These are phyloP conservation scores for Sonneratia alba DNA, from an alignment of 345 rosid genomes.

Conservation along the genomic window DNA sequence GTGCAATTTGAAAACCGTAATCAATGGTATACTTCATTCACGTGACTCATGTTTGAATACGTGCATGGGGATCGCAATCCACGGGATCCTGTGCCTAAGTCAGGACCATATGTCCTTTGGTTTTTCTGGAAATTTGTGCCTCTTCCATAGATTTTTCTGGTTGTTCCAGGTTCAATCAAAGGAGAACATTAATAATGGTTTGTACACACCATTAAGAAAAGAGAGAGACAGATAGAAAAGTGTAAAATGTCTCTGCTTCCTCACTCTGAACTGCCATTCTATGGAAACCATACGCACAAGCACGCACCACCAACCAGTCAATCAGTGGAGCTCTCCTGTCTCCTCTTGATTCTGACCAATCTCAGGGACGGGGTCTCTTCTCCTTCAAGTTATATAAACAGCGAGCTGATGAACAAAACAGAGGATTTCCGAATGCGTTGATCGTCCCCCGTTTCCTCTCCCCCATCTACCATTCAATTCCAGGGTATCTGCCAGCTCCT, in stretches of 20 bases:
- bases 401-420: background rate
- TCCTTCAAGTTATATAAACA: background rate
- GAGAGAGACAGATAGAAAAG: background rate
- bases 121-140: background rate
- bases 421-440: background rate
- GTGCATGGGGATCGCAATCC: too few relatives aligned
- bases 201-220: background rate
- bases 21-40: background rate
- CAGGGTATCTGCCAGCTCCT: background rate
- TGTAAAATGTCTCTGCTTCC: background rate
- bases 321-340: background rate
- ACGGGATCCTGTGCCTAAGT: too few relatives aligned
- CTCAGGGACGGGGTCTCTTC: background rate
- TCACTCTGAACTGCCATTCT: background rate
- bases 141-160: background rate
- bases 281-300: background rate
- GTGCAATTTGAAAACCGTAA: background rate
- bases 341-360: background rate
- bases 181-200: background rate
- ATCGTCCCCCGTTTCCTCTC: background rate
- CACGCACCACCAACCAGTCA: background rate
- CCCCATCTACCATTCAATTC: constrained; percentile 2
- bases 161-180: background rate
- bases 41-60: too few relatives aligned
- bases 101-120: background rate